Evolutionary conservation across 2,329 filamentous ascomycete species (phyloP).

Genomic region (Lachnellula willkommii): DNA sequence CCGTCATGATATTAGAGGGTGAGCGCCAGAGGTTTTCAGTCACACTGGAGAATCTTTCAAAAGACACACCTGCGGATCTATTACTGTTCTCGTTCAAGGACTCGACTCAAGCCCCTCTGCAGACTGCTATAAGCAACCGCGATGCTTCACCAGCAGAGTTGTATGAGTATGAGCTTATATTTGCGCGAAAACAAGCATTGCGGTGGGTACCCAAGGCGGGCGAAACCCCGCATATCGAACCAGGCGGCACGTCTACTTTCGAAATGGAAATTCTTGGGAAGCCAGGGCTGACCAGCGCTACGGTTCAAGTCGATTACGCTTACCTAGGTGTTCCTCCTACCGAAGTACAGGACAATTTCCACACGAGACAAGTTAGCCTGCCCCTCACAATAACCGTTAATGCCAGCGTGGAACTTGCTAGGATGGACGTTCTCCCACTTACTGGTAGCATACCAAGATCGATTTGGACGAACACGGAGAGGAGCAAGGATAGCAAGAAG

Average conservation of each 20-base stretch:
- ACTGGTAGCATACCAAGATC: constrained; percentile 58
- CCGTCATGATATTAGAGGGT: constrained; percentile 89
- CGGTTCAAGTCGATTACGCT: constrained; percentile 82
- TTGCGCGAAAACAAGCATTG: constrained; percentile 68
- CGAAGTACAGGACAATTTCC: constrained; percentile 67
- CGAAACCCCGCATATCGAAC: constrained; percentile 54
- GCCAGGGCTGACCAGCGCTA: constrained; percentile 72
- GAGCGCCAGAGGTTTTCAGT: constrained; percentile 74
- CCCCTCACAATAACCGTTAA: constrained; percentile 87
- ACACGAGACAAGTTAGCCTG: constrained; percentile 75
- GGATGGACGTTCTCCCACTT: constrained; percentile 74
- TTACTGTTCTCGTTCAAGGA: constrained; percentile 85
- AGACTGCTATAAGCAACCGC: constrained; percentile 67
- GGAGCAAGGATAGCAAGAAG: constrained; percentile 19
- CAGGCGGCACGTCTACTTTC: constrained; percentile 65
- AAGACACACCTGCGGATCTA: constrained; percentile 69
- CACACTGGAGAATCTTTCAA: constrained; percentile 72
- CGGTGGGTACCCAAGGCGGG: constrained; percentile 48
- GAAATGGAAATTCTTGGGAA: constrained; percentile 83
- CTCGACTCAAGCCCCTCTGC: constrained; percentile 73
- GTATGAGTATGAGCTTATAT: constrained; percentile 78
- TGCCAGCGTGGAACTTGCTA: constrained; percentile 75
- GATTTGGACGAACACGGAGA: constrained; percentile 47
- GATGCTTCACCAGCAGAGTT: constrained; percentile 73
- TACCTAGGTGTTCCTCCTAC: constrained; percentile 66